Conservation (phyloP, 495 filamentous ascomycete genomes). For the Hypomontagnella submonticulosa region DNA sequence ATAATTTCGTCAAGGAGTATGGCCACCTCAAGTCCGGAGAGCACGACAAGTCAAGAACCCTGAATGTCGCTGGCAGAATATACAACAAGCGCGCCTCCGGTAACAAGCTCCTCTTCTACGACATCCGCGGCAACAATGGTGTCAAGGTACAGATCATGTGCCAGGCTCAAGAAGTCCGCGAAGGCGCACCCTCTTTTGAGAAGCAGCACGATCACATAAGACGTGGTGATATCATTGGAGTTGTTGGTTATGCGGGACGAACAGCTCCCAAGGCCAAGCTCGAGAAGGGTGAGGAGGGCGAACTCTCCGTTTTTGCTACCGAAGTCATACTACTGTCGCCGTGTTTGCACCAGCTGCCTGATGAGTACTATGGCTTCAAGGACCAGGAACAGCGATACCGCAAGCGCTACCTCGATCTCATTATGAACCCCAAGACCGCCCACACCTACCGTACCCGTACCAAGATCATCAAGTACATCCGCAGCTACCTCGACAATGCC, state of each 20-base stretch:
- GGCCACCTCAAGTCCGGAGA: constrained; percentile 86
- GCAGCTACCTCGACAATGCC: constrained; percentile 82
- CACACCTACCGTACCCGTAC: constrained; percentile 83
- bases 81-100: constrained; percentile 87
- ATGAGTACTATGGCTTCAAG: constrained; percentile 92
- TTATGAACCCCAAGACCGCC: constrained; percentile 89
- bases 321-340: constrained; percentile 87
- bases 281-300: constrained; percentile 76
- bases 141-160: constrained; percentile 91
- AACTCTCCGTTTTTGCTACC: constrained; percentile 92
- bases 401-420: constrained; percentile 92
- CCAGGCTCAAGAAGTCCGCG: constrained; percentile 76
- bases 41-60: constrained; percentile 72
- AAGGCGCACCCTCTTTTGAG: constrained; percentile 72
- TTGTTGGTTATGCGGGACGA: constrained; percentile 84
- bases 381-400: constrained; percentile 93
- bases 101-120: constrained; percentile 91
- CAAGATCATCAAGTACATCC: constrained; percentile 86
- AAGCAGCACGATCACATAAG: constrained; percentile 90
- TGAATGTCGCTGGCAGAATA: constrained; percentile 85
- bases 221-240: constrained; percentile 84
- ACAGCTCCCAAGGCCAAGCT: constrained; percentile 86
- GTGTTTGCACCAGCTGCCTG: constrained; percentile 92
- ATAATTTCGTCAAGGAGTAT: constrained; percentile 79
- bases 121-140: constrained; percentile 73